Evolutionary conservation across 805 yeast species (phyloP).

Genomic region (Barnettozyma sucrosica): DNA sequence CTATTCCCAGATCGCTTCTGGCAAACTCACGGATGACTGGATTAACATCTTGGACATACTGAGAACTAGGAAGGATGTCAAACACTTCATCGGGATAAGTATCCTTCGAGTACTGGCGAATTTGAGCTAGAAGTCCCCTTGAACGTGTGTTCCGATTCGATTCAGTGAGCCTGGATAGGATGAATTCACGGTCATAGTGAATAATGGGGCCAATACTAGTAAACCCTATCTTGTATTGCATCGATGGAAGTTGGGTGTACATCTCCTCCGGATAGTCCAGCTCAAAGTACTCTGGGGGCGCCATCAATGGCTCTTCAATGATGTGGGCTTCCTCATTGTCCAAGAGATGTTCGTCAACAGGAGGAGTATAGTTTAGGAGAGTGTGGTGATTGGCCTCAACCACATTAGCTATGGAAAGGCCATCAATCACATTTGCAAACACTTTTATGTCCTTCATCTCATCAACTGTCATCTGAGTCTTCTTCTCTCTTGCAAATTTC

Average conservation of each 20-base stretch:
- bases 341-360: conserved; percentile 30
- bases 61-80: conserved; percentile 8
- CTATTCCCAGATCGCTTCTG: conserved; percentile 12
- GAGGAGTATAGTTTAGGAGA: conserved; percentile 10
- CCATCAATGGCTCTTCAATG: conserved; percentile 26
- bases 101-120: conserved; percentile 9
- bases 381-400: conserved; percentile 11
- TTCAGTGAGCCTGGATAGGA: conserved; percentile 11
- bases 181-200: conserved; percentile 12
- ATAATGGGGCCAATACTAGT: conserved; percentile 1
- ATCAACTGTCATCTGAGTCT: neutral
- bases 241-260: conserved; percentile 4
- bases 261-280: conserved; percentile 27
- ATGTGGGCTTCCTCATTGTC: conserved; percentile 30
- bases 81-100: conserved; percentile 12
- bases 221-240: neutral
- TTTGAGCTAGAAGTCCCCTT: neutral
- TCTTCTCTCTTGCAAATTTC: neutral
- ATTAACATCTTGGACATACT: conserved; percentile 18
- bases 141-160: conserved; percentile 16
- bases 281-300: conserved; percentile 35
- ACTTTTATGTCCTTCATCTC: conserved; percentile 3
- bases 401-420: conserved; percentile 14
- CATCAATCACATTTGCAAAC: conserved; percentile 3
- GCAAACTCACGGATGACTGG: conserved; percentile 23